Conservation (phyloP, 176 grass and related monocot genomes). For the bread wheat (Triticum aestivum) region DNA sequence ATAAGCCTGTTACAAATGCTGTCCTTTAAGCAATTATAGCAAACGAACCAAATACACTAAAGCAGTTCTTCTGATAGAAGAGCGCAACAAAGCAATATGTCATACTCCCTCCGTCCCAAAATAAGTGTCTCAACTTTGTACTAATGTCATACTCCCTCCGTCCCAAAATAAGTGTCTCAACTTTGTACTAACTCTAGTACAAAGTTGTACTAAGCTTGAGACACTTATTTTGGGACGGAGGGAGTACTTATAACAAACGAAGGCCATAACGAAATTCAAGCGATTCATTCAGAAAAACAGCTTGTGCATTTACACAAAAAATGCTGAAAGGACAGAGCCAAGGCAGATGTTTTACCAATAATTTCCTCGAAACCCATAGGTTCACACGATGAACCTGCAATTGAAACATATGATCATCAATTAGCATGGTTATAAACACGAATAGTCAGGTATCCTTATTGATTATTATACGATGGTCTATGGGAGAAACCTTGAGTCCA, state of each 20-base stretch:
- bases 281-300: not conserved
- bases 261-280: not conserved
- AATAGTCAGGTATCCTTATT: not conserved
- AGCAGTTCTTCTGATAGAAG: not conserved
- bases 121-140: too few species aligned
- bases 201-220: too few species aligned
- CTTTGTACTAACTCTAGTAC: too few species aligned
- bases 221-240: too few species aligned
- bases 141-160: too few species aligned
- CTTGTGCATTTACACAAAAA: not conserved
- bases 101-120: not conserved
- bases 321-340: not conserved
- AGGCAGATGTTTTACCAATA: slow-evolving; percentile 2
- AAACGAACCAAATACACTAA: not conserved
- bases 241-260: not conserved
- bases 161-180: too few species aligned
- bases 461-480: not conserved
- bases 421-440: not conserved
- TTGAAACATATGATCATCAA: not conserved
- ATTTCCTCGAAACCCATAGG: not conserved
- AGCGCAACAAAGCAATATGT: not conserved
- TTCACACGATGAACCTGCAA: not conserved
- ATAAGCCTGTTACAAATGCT: not conserved
- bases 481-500: not conserved
- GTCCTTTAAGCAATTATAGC: not conserved